A percentile compares a stretch with the other conserved stretches of the same genome.
phyloP scores from a whole-genome alignment of 2,329 filamentous ascomycete genomes.

The Dendryphion nanum region DNA sequence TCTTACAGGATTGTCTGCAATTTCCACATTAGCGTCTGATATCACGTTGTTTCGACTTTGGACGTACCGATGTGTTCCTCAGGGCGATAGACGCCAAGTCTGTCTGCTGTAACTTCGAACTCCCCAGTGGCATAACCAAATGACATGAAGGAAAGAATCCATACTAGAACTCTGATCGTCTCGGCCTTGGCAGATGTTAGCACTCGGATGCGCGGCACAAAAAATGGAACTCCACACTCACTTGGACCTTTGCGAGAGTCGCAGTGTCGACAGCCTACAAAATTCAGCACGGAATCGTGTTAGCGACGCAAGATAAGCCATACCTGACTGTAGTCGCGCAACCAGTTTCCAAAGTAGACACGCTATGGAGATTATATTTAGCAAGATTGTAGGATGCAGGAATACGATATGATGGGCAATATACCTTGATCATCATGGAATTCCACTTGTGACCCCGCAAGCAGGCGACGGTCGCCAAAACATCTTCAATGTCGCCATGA shows the following conservation, averaged over 20 bases:
- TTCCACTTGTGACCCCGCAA: slow-evolving; percentile 44
- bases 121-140: slow-evolving; percentile 58
- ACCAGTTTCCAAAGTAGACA: slow-evolving; percentile 47
- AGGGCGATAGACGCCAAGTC: slow-evolving; percentile 49
- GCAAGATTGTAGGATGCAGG: slow-evolving; percentile 4
- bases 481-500: slow-evolving; percentile 54
- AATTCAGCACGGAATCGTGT: too few relatives aligned
- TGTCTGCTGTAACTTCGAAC: slow-evolving; percentile 55
- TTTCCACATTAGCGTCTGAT: slow-evolving; percentile 2
- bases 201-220: slow-evolving; percentile 13
- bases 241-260: slow-evolving; percentile 52
- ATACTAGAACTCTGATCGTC: slow-evolving; percentile 55
- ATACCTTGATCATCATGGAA: slow-evolving; percentile 46
- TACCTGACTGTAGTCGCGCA: slow-evolving; percentile 56
- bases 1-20: slow-evolving; percentile 27
- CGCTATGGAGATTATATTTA: slow-evolving; percentile 27
- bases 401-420: background rate
- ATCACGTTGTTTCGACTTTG: slow-evolving; percentile 11
- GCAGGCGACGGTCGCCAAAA: slow-evolving; percentile 50
- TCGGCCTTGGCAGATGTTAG: slow-evolving; percentile 41
- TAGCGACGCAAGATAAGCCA: too few relatives aligned
- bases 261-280: slow-evolving; percentile 54
- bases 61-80: slow-evolving; percentile 58
- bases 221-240: slow-evolving; percentile 9
- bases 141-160: slow-evolving; percentile 55